Conservation (phyloP, 2,329 filamentous ascomycete genomes). For the Arthrobotrys entomopaga region DNA sequence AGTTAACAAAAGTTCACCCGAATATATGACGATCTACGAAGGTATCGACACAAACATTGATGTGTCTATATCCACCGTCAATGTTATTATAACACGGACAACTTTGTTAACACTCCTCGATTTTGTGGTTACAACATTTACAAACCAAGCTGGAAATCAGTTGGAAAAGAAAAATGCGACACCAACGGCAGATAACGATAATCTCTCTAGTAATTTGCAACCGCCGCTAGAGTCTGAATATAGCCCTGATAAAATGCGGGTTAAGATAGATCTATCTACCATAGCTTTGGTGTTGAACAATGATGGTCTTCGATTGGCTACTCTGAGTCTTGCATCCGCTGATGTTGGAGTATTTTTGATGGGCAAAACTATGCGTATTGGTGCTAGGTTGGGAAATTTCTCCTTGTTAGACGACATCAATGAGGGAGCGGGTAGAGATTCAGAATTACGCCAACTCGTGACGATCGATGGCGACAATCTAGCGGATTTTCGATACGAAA, state of each 20-base stretch:
- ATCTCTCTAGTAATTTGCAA: conserved; percentile 42
- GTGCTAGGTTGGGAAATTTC: conserved; percentile 85
- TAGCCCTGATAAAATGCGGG: conserved; percentile 79
- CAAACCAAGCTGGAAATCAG: conserved; percentile 70
- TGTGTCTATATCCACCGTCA: conserved; percentile 92
- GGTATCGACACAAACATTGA: conserved; percentile 94
- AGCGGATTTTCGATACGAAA: conserved; percentile 97
- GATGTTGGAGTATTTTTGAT: conserved; percentile 89
- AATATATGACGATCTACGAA: conserved; percentile 91
- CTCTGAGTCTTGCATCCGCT: conserved; percentile 88
- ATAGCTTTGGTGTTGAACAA: conserved; percentile 96
- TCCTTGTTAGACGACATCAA: conserved; percentile 94
- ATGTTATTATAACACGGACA: conserved; percentile 90
- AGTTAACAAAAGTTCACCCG: conserved; percentile 89
- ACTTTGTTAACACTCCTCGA: conserved; percentile 92
- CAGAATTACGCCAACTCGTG: conserved; percentile 83
- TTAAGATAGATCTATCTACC: conserved; percentile 92
- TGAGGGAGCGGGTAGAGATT: conserved; percentile 82
- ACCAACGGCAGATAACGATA: conserved; percentile 59
- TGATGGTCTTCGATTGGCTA: conserved; percentile 93
- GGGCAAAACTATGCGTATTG: conserved; percentile 86
- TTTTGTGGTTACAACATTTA: conserved; percentile 92
- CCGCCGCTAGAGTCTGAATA: conserved; percentile 60
- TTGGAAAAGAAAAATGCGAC: conserved; percentile 61
- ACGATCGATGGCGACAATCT: conserved; percentile 96